Evolutionary conservation across 345 rosid genomes (phyloP), one percentile per base, ranked within the genome.

Genomic region (Populus davidiana): DNA sequence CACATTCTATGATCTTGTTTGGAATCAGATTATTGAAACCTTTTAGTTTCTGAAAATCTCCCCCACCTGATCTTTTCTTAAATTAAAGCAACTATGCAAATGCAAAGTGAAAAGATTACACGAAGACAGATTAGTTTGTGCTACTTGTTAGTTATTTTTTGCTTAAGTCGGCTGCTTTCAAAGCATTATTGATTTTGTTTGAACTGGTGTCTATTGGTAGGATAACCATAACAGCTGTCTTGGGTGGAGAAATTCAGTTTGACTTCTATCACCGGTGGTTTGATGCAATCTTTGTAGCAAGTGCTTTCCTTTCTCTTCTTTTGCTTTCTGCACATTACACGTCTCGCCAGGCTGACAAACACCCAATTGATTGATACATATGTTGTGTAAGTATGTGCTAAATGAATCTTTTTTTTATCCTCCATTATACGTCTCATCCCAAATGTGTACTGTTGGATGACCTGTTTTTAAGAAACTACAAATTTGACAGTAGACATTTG

Each of bases 221-320:
- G 91, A 81, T 90, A 77, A 94, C 94, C 75, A 94, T 94, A 88
- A 96, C 97, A 31, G 96, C 89, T 75, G 99, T 96, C 61, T 75
- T 96, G 83, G 99, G 98, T 14, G 98, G 97, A 79, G 99, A 96
- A 75, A 94, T 94, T 81, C 99, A 94, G 86, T 94, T 96, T 70
- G 99, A 92, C 85, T 94, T 94, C 83, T 96, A 94, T 86, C 98
- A 96, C 76, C 87, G 96, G 74, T 96, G 97, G 98, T 93, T 96
- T 72, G 99, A 93, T 87, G 99, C 99, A 25, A 90, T 93, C 72
- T 90, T 92, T 74, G 98, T 91, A 68, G 99, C 99, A 38, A 93
- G 98, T 76, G 94, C 98, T 75, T 92, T 96, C 88, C 96, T 93
- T 69, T 96, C 99, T 66, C 86, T 93, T 73, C 92, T 96, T 75